A percentile compares a stretch with the other conserved stretches of the same genome.
These are phyloP conservation scores for Cantharellus cinnabarinus DNA, from an alignment of 768 basidiomycete genomes.

Conservation along the genomic window DNA sequence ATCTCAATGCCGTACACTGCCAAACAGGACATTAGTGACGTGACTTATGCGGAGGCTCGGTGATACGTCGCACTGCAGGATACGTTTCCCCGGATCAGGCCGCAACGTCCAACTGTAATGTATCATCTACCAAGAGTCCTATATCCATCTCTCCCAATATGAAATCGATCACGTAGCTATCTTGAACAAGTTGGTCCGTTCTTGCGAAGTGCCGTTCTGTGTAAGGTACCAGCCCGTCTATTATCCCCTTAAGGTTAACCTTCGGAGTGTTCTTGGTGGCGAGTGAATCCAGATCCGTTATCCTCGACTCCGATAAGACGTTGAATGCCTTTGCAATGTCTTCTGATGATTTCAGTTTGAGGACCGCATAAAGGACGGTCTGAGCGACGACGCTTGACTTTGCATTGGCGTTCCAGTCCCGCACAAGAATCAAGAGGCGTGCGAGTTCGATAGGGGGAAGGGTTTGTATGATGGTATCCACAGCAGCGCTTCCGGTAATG, in stretches of 20 bases:
- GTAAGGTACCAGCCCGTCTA: slow-evolving; percentile 81
- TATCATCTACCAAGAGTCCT: slow-evolving; percentile 11
- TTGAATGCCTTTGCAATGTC: slow-evolving; percentile 51
- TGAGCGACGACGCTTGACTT: slow-evolving; percentile 75
- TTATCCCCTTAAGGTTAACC: slow-evolving; percentile 42
- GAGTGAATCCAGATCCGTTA: neutral
- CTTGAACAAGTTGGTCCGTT: slow-evolving; percentile 74
- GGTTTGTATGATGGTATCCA: slow-evolving; percentile 66
- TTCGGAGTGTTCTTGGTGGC: neutral
- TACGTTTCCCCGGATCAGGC: neutral
- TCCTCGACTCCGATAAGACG: neutral
- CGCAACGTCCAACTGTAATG: neutral
- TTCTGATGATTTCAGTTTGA: slow-evolving; percentile 56
- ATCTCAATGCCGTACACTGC: no score
- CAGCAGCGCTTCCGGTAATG: slow-evolving; percentile 46
- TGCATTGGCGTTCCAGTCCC: slow-evolving; percentile 93
- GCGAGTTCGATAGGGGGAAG: slow-evolving; percentile 56
- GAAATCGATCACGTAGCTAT: slow-evolving; percentile 90
- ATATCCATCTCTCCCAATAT: slow-evolving; percentile 67
- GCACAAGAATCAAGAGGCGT: slow-evolving; percentile 57
- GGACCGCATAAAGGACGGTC: slow-evolving; percentile 53
- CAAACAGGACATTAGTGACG: no score
- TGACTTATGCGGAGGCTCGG: no score
- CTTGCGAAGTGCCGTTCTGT: slow-evolving; percentile 80
- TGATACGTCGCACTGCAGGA: no score